Base-by-base conservation (phyloP, 805 yeast genomes). In the Candida verbasci region DNA sequence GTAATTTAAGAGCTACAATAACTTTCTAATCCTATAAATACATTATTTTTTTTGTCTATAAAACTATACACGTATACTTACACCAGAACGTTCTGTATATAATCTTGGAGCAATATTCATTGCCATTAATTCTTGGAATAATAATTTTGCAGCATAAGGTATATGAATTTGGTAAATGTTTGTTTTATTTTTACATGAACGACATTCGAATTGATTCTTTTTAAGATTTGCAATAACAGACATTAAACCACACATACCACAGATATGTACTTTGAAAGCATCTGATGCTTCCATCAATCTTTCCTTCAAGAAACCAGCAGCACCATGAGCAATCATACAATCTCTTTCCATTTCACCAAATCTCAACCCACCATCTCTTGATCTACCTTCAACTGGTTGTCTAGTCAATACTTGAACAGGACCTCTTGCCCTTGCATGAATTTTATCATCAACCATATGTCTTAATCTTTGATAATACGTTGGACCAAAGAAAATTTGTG, bases 321-420 rank as follows among this genome's bases (percentile, higher is more conserved):
- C 97, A 62, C 99, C 99, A 60, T 93, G 97, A 2, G 99, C 98
- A 73, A 93, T 93, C 97, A 93, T 91, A 83, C 99, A 93, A 75
- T 93, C 99, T 72, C 99, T 86, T 69, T 93, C 99, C 99, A 93
- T 93, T 66, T 91, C 98, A 56, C 98, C 98, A 77, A 91, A 89
- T 67, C 98, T 86, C 61, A 91, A 73, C 52, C 98, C 98, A 78
- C 98, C 98, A 65, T 93, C 97, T 69, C 98, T 80, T 12, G 97
- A 88, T 65, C 98, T 82, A 80, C 98, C 98, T 67, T 91, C 97
- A 45, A 89, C 96, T 4, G 98, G 98, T 65, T 91, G 98, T 69
- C 97, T 84, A 3, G 98, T 91, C 62, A 91, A 72, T 40, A 91
- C 94, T 73, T 91, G 97, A 43, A 91, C 95, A 11, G 98, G 97